Percentiles rank a stretch among this genome's conserved stretches.
phyloP scores from a whole-genome alignment of 306 rosid species.

The Vigna radiata region DNA sequence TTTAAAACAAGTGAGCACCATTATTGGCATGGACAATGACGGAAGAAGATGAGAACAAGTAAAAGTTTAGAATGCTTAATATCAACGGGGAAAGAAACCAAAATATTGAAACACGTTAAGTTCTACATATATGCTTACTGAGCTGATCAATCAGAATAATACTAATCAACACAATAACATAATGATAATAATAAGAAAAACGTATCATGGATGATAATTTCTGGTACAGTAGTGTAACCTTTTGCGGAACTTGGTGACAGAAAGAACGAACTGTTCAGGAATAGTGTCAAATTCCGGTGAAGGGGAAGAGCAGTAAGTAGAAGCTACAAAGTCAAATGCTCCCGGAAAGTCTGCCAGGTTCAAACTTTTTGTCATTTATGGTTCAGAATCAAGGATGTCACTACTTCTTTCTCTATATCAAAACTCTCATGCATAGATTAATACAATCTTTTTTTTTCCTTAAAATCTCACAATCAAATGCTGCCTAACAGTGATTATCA shows the following conservation, averaged over 20 bases:
- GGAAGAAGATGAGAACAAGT: too few species aligned
- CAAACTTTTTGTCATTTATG: conserved; percentile 75
- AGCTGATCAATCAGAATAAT: too few species aligned
- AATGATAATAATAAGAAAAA: too few species aligned
- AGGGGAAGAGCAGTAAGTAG: conserved; percentile 48
- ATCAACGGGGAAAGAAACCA: too few species aligned
- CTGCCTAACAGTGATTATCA: too few species aligned
- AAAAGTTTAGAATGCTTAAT: too few species aligned
- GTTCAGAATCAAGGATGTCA: conserved; percentile 5
- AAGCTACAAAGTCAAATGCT: conserved; percentile 36
- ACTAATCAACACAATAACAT: too few species aligned
- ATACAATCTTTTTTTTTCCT: neutral
- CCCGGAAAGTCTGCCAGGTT: conserved; percentile 20
- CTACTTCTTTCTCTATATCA: neutral
- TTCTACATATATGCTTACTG: too few species aligned
- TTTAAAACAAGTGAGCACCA: neutral
- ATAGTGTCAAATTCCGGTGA: conserved; percentile 56
- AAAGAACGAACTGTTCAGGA: conserved; percentile 54
- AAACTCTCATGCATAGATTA: neutral
- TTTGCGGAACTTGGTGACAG: conserved; percentile 72
- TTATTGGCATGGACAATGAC: neutral
- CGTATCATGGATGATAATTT: too few species aligned
- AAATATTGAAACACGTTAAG: too few species aligned
- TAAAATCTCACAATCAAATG: too few species aligned
- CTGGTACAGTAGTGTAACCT: conserved; percentile 44